Evolutionary conservation across 192 early-diverging fungal species (phyloP).

Genomic region (Linnemannia zychae): DNA sequence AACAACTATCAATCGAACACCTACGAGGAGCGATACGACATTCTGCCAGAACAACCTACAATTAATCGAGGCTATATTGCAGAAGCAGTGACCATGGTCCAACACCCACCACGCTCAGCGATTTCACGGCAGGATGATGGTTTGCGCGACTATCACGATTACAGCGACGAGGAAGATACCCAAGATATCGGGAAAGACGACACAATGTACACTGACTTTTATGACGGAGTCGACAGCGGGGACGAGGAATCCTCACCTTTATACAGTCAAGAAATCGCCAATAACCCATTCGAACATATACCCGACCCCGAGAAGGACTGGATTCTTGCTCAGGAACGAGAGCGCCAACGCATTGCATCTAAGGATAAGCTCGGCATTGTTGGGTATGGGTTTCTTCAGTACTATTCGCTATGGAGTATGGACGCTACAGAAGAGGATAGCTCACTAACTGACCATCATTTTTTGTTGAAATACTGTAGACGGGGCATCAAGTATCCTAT

Average conservation of each 20-base stretch:
- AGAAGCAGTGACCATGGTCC: background rate
- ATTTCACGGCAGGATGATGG: background rate
- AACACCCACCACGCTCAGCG: background rate
- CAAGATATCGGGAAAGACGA: background rate
- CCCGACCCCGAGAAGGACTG: background rate
- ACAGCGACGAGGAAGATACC: background rate
- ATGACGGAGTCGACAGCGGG: background rate
- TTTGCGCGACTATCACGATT: background rate
- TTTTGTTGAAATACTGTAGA: background rate
- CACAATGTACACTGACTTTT: background rate
- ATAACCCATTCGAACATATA: slow-evolving; percentile 1
- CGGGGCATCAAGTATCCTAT: slow-evolving; percentile 22
- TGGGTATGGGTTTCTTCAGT: slow-evolving; percentile 3
- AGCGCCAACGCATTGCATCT: slow-evolving; percentile 4
- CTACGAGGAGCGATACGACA: background rate
- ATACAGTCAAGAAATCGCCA: background rate
- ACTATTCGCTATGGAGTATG: background rate
- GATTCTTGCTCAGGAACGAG: background rate
- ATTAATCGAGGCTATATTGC: background rate
- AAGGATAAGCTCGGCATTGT: slow-evolving; percentile 25
- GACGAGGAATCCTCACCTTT: background rate
- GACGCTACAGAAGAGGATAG: background rate
- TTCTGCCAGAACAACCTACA: background rate
- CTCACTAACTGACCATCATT: background rate
- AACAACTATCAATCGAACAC: background rate